Evolutionary conservation across 202 grass and related monocot genomes (phyloP).

Genomic region (Cymbopogon flexuosus): DNA sequence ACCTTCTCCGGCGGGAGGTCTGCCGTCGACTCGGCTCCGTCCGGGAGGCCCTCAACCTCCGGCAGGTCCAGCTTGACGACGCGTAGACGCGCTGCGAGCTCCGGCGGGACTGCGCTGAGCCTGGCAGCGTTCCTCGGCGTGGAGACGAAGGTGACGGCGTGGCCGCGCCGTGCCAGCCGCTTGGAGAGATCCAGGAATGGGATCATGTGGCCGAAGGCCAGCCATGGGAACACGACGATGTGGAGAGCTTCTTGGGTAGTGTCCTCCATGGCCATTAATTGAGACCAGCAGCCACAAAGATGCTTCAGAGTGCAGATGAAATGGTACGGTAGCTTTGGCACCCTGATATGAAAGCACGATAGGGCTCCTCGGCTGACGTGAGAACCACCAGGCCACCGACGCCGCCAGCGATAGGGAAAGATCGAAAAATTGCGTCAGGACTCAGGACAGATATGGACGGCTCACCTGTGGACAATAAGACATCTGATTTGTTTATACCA

Average conservation of each 20-base stretch:
- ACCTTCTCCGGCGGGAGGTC: slow-evolving; percentile 40
- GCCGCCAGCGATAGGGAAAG: too few species aligned
- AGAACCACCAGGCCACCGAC: too few species aligned
- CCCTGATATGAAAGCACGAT: too few species aligned
- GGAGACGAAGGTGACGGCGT: slow-evolving; percentile 38
- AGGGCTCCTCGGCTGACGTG: too few species aligned
- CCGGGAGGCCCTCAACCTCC: neutral
- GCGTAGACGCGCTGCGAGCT: neutral
- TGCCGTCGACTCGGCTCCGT: slow-evolving; percentile 35
- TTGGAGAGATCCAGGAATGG: slow-evolving; percentile 54
- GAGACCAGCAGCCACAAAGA: too few species aligned
- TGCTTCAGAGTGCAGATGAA: too few species aligned
- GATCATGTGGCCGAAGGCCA: slow-evolving; percentile 52
- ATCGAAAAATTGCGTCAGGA: too few species aligned
- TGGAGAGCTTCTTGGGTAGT: slow-evolving; percentile 1
- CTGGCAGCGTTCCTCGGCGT: slow-evolving; percentile 37
- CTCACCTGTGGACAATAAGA: too few species aligned
- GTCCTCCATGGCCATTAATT: neutral
- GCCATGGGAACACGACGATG: slow-evolving; percentile 51
- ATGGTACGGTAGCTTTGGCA: too few species aligned
- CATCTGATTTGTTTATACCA: too few species aligned
- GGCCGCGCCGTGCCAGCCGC: slow-evolving; percentile 44
- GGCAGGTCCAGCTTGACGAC: neutral
- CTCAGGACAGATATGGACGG: too few species aligned
- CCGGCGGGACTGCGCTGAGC: neutral